Conservation (phyloP, 2,329 filamentous ascomycete species). For the Microsporum canis region DNA sequence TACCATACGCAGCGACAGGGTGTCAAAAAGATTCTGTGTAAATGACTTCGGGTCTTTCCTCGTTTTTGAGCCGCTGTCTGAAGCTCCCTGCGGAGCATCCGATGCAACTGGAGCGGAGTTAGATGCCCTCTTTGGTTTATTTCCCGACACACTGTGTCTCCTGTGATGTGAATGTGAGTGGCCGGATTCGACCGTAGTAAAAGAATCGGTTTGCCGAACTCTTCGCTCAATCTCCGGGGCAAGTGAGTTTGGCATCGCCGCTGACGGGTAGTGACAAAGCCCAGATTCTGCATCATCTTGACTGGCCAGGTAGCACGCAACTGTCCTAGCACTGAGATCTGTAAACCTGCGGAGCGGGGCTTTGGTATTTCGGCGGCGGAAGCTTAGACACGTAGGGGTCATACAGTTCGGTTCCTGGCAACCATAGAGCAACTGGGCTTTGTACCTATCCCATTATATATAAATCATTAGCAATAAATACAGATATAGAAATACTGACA, state of each 20-base stretch:
- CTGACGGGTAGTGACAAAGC: conserved; percentile 47
- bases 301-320: conserved; percentile 70
- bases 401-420: conserved; percentile 59
- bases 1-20: conserved; percentile 35
- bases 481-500: neutral
- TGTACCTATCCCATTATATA: conserved; percentile 46
- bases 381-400: conserved; percentile 71
- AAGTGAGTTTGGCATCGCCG: conserved; percentile 6
- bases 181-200: neutral
- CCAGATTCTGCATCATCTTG: conserved; percentile 63
- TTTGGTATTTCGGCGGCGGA: conserved; percentile 55
- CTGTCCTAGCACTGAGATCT: conserved; percentile 64
- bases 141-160: neutral
- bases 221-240: neutral
- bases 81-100: neutral
- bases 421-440: conserved; percentile 69
- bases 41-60: conserved; percentile 51
- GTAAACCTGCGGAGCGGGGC: conserved; percentile 68
- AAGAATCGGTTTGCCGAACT: neutral
- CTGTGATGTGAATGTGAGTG: neutral
- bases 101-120: neutral
- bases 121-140: neutral
- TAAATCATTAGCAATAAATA: conserved; percentile 9
- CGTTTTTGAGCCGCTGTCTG: conserved; percentile 16
- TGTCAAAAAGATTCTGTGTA: conserved; percentile 47